Base-by-base conservation (phyloP, 2,329 filamentous ascomycete species). In the Sarocladium kiliense region DNA sequence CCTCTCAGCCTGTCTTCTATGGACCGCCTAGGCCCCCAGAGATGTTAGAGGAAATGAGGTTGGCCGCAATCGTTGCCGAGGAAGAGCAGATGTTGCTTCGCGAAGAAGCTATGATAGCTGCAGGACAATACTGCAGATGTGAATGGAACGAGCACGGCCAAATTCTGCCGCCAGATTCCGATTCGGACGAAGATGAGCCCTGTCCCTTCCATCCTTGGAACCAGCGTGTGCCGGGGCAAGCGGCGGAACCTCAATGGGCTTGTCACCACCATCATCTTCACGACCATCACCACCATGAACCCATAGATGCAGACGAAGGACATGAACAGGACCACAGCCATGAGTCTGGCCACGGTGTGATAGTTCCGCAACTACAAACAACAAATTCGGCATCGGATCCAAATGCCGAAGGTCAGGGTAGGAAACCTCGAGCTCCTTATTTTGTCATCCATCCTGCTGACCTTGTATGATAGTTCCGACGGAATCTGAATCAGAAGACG, bases 221-320 rank as follows among this genome's bases (percentile, higher is more conserved):
- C 16, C 36, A n/a, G 7, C 30, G 9, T 34, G 30, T 34, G 9
- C 9, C 30, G 30, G n/a, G n/a, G n/a, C n/a, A n/a, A n/a, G n/a
- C n/a, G n/a, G n/a, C n/a, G n/a, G n/a, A n/a, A n/a, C n/a, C n/a
- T n/a, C n/a, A n/a, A n/a, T n/a, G n/a, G n/a, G n/a, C n/a, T n/a
- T n/a, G n/a, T n/a, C n/a, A n/a, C n/a, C n/a, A n/a, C n/a, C n/a
- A n/a, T n/a, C n/a, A n/a, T n/a, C n/a, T n/a, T n/a, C n/a, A n/a
- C n/a, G n/a, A n/a, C n/a, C n/a, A n/a, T n/a, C n/a, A n/a, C n/a
- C n/a, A n/a, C n/a, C n/a, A n/a, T n/a, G n/a, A n/a, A n/a, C n/a
- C n/a, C n/a, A n/a, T n/a, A n/a, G n/a, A n/a, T 4, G 67, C 69
- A 5, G 63, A 68, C 11, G 68, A 69, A 14, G 70, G 70, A 19